Percentiles rank a stretch among this genome's conserved stretches.
Evolutionary conservation across 306 rosid genomes (phyloP).

Genomic region (Corylus avellana): DNA sequence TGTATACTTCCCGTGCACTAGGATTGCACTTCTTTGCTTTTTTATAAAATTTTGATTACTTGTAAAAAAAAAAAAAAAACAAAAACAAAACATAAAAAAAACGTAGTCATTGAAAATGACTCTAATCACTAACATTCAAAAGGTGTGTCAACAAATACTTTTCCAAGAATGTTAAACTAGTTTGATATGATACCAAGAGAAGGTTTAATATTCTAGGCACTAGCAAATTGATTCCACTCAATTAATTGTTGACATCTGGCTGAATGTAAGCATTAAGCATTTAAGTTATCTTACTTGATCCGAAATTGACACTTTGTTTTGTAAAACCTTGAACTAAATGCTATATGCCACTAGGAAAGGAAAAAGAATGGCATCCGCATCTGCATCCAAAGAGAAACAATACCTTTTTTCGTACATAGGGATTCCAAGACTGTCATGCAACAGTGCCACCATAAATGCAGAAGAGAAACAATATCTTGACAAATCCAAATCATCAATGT

Average conservation of each 20-base stretch:
- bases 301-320: not conserved
- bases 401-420: constrained; percentile 50
- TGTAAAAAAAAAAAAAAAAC: too few species aligned
- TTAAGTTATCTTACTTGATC: not conserved
- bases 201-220: not conserved
- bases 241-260: not conserved
- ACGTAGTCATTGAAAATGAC: not conserved
- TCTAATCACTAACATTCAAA: not conserved
- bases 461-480: constrained; percentile 56
- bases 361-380: not conserved
- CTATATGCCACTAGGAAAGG: not conserved
- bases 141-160: not conserved
- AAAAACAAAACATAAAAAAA: too few species aligned
- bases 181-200: not conserved
- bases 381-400: not conserved
- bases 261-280: not conserved
- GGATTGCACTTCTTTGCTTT: too few species aligned
- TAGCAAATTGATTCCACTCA: not conserved
- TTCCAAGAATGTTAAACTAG: not conserved
- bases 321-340: not conserved
- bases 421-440: constrained; percentile 48
- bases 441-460: constrained; percentile 47
- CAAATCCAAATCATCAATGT: constrained; percentile 42
- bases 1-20: too few species aligned
- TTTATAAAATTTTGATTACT: too few species aligned